Evolutionary conservation across 1,284 basidiomycete genomes (phyloP), one percentile per base, ranked within the genome.

Genomic region (Leucoagaricus sp.): DNA sequence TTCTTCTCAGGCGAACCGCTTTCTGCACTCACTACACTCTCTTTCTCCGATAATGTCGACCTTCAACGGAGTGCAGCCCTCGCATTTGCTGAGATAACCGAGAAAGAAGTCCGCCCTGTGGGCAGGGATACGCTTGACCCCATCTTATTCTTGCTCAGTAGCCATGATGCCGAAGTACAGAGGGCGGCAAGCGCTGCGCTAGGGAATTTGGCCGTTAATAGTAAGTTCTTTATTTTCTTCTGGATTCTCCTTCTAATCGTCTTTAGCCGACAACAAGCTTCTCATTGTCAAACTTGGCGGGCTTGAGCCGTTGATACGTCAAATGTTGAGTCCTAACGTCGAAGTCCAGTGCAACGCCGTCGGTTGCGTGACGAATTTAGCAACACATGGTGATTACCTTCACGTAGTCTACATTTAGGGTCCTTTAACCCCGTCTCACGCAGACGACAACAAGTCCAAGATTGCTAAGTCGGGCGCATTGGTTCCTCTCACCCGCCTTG

Each of bases 291-390:
- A 96, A 72, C 85, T 99, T 47, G 96, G 96, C 50, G 97, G 97
- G 51, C 85, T 99, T 41, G 97, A 99, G 72, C 97, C 96, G 53
- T 83, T 99, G 66, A 99, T 99, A 69, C 89, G 96, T 58, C 97
- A 99, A 73, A 99, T 99, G 97, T 86, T 98, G 55, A 96, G 93
- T 66, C 96, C 96, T 4, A 99, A 99, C 69, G 96, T 99, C 40
- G 97, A 99, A 72, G 97, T 99, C 1, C 97, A 99, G 73, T 99
- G 97, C 79, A 99, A 99, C 69, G 97, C 97, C n/a, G 97, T 99
- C 34, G 97, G 97, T 34, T 99, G 97, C 73, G 96, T 99, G 56
- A 99, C 97, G 34, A 99, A 99, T 72, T 82, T 99, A 54, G 97
- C 97, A 17, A 99, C 96, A 1, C 96, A 99, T 76, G 96, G 94